A percentile compares a stretch with the other conserved stretches of the same genome.
Evolutionary conservation across 2,329 filamentous ascomycete genomes (phyloP).

Genomic region (Penicillium concentricum): DNA sequence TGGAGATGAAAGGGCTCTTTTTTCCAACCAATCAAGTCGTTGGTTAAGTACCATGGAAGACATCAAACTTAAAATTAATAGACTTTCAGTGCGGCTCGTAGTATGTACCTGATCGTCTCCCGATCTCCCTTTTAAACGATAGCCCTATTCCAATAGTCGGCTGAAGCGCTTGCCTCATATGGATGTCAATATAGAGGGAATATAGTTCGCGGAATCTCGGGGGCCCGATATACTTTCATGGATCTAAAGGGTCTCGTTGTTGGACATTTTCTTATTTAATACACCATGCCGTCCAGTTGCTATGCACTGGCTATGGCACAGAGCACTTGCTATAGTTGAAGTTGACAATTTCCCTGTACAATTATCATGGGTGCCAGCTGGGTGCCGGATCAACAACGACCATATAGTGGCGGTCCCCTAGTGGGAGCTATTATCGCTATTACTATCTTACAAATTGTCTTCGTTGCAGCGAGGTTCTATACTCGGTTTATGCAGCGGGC

Average conservation of each 20-base stretch:
- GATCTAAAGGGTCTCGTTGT: not conserved
- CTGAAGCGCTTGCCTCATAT: not conserved
- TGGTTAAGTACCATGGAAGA: not conserved
- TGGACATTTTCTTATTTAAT: not conserved
- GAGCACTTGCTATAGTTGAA: not conserved
- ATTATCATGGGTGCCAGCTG: slow-evolving; percentile 1
- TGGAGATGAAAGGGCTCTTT: not conserved
- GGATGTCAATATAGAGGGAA: not conserved
- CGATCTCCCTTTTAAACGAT: not conserved
- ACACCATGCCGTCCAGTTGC: not conserved
- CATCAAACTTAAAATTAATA: not conserved
- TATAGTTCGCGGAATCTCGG: not conserved
- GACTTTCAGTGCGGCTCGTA: not conserved
- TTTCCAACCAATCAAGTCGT: not conserved
- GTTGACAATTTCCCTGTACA: not conserved
- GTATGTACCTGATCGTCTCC: no score
- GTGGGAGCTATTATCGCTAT: slow-evolving; percentile 19
- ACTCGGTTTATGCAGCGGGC: slow-evolving; percentile 21
- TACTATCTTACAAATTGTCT: slow-evolving; percentile 19
- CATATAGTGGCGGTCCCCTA: slow-evolving; percentile 15
- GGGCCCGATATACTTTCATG: not conserved
- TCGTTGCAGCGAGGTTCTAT: slow-evolving; percentile 23
- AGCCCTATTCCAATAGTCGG: not conserved
- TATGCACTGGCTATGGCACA: not conserved
- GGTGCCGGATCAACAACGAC: not conserved